Evolutionary conservation across 1,139 yeast genomes (phyloP).

Genomic region (Debaryomyces coudertii): DNA sequence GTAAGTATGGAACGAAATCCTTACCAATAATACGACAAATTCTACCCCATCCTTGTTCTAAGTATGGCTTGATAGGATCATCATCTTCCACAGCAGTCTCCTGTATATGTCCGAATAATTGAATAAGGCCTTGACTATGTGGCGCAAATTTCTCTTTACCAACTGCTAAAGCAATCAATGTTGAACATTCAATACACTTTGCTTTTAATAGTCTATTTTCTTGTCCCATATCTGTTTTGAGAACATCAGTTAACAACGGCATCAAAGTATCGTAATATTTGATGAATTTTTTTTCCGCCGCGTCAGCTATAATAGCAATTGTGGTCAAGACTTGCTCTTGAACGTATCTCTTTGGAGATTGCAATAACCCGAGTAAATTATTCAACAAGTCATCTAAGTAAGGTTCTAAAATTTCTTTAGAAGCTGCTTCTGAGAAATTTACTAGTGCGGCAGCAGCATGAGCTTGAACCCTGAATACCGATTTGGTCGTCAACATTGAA

Average conservation of each 20-base stretch:
- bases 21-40: slow-evolving; percentile 83
- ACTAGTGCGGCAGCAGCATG: slow-evolving; percentile 99
- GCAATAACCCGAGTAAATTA: slow-evolving; percentile 72
- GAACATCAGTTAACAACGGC: slow-evolving; percentile 83
- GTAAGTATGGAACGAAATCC: slow-evolving; percentile 85
- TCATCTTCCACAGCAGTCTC: slow-evolving; percentile 58
- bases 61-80: slow-evolving; percentile 84
- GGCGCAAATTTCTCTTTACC: slow-evolving; percentile 87
- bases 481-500: slow-evolving; percentile 68
- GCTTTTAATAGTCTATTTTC: slow-evolving; percentile 85
- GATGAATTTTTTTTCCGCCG: slow-evolving; percentile 87
- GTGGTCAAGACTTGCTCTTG: slow-evolving; percentile 98
- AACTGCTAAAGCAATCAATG: slow-evolving; percentile 94
- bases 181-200: slow-evolving; percentile 93
- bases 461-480: slow-evolving; percentile 91
- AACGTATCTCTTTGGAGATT: slow-evolving; percentile 87
- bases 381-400: slow-evolving; percentile 79
- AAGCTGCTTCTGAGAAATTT: slow-evolving; percentile 90
- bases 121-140: slow-evolving; percentile 74
- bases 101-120: slow-evolving; percentile 75
- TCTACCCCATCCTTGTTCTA: slow-evolving; percentile 97
- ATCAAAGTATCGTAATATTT: slow-evolving; percentile 93
- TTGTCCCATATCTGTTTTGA: slow-evolving; percentile 76
- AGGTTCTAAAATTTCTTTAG: slow-evolving; percentile 86
- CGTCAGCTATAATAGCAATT: slow-evolving; percentile 96